Conservation (phyloP, 495 filamentous ascomycete genomes). For the Recurvomyces mirabilis region DNA sequence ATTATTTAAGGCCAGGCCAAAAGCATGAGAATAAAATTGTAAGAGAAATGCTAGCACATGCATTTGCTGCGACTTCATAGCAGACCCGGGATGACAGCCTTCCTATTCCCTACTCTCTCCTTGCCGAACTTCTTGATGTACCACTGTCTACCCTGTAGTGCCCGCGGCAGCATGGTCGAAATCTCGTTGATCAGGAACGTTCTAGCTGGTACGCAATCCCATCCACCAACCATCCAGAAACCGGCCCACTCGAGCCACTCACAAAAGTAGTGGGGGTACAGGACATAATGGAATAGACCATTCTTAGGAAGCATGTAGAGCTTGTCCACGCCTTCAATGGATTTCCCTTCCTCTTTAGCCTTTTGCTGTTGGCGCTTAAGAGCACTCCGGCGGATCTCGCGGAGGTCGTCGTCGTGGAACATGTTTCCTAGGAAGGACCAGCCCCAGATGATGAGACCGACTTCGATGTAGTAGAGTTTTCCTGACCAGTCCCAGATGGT, state of each 20-base stretch:
- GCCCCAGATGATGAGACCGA: slow-evolving; percentile 51
- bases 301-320: slow-evolving; percentile 78
- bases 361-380: slow-evolving; percentile 35
- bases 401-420: slow-evolving; percentile 65
- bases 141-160: slow-evolving; percentile 73
- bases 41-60: no score
- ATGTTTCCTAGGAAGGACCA: slow-evolving; percentile 71
- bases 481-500: slow-evolving; percentile 46
- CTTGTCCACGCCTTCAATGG: slow-evolving; percentile 49
- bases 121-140: slow-evolving; percentile 79
- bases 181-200: slow-evolving; percentile 80
- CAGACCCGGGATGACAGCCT: slow-evolving; percentile 73
- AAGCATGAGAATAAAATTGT: no score
- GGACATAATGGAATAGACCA: slow-evolving; percentile 68
- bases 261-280: slow-evolving; percentile 86
- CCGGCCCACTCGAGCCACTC: slow-evolving; percentile 97
- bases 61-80: no score
- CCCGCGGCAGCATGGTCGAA: slow-evolving; percentile 79
- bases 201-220: slow-evolving; percentile 54
- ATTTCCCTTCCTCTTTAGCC: slow-evolving; percentile 30
- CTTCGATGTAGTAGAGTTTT: slow-evolving; percentile 37
- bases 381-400: slow-evolving; percentile 61
- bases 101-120: slow-evolving; percentile 60
- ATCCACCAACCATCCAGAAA: slow-evolving; percentile 61
- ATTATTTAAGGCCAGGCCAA: no score